phyloP scores from a whole-genome alignment of 768 basidiomycete genomes.

The Macrolepiota fuliginosa region DNA sequence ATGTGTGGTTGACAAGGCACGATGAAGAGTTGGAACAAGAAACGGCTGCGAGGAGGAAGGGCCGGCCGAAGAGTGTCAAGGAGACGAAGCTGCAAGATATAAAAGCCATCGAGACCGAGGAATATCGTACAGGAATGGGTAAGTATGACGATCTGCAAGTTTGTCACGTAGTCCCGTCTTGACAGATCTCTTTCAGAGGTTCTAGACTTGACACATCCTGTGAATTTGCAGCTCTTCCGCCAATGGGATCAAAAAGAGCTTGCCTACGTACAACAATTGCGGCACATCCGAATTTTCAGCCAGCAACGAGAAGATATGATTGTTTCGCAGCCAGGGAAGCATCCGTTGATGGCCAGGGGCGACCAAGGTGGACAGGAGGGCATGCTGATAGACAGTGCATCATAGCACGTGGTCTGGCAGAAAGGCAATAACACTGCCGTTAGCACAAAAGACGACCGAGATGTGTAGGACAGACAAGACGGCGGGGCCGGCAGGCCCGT shows the following conservation, averaged over 20 bases:
- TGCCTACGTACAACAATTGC: slow-evolving; percentile 66
- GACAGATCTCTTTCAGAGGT: slow-evolving; percentile 49
- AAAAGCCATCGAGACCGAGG: slow-evolving; percentile 65
- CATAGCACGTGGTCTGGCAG: not conserved
- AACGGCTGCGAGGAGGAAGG: slow-evolving; percentile 59
- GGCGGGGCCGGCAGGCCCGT: no score
- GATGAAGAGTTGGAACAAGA: slow-evolving; percentile 67
- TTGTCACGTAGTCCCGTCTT: not conserved
- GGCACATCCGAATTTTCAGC: slow-evolving; percentile 75
- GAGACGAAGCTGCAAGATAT: slow-evolving; percentile 69
- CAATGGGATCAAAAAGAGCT: slow-evolving; percentile 78
- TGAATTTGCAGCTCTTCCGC: slow-evolving; percentile 69
- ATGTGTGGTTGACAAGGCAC: slow-evolving; percentile 73
- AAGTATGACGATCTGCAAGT: slow-evolving; percentile 22
- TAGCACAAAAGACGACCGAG: no score
- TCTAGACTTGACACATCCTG: slow-evolving; percentile 71
- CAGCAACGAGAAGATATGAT: slow-evolving; percentile 41
- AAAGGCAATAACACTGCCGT: not conserved
- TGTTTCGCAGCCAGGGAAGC: slow-evolving; percentile 62
- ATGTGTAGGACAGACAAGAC: no score
- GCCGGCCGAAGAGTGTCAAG: slow-evolving; percentile 69
- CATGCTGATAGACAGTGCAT: slow-evolving; percentile 15
- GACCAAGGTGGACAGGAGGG: slow-evolving; percentile 17
- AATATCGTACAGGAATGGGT: slow-evolving; percentile 84
- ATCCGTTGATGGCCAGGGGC: slow-evolving; percentile 32